phyloP scores from a whole-genome alignment of 2,329 filamentous ascomycete genomes.

The Coniochaeta pulveracea region DNA sequence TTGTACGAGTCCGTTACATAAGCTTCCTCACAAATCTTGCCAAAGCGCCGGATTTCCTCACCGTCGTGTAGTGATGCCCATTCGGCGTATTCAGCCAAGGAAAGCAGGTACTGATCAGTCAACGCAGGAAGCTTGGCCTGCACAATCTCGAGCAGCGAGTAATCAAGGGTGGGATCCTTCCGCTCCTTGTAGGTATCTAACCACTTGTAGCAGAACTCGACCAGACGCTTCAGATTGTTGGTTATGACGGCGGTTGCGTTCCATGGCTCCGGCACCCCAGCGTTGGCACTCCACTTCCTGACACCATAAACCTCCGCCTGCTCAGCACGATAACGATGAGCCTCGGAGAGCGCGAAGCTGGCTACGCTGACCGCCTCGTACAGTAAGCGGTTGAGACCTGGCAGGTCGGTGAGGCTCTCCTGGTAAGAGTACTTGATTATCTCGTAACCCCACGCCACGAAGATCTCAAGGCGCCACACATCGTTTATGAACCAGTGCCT shows the following conservation, averaged over 20 bases:
- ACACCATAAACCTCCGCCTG: conserved; percentile 66
- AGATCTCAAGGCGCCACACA: conserved; percentile 58
- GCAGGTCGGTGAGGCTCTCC: conserved; percentile 44
- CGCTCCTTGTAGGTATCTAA: conserved; percentile 28
- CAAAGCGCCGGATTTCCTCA: conserved; percentile 26
- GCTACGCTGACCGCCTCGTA: conserved; percentile 57
- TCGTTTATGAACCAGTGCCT: conserved; percentile 82
- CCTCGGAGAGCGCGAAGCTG: conserved; percentile 58
- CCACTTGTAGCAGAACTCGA: conserved; percentile 47
- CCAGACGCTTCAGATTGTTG: conserved; percentile 48
- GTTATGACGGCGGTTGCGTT: conserved; percentile 58
- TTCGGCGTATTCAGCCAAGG: conserved; percentile 39
- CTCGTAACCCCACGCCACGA: conserved; percentile 70
- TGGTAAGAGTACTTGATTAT: conserved; percentile 63
- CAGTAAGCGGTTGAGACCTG: conserved; percentile 41
- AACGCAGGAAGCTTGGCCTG: conserved; percentile 36
- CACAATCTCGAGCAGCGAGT: conserved; percentile 30
- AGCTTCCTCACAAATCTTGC: conserved; percentile 33
- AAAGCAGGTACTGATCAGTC: conserved; percentile 42
- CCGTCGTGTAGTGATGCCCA: conserved; percentile 36
- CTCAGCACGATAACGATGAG: conserved; percentile 59
- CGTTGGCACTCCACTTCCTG: conserved; percentile 45
- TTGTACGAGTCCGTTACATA: conserved; percentile 39
- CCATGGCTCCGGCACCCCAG: conserved; percentile 76
- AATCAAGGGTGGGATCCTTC: conserved; percentile 18